phyloP scores from a whole-genome alignment of 108 stramenopile species.

The Nitzschia inconspicua region DNA sequence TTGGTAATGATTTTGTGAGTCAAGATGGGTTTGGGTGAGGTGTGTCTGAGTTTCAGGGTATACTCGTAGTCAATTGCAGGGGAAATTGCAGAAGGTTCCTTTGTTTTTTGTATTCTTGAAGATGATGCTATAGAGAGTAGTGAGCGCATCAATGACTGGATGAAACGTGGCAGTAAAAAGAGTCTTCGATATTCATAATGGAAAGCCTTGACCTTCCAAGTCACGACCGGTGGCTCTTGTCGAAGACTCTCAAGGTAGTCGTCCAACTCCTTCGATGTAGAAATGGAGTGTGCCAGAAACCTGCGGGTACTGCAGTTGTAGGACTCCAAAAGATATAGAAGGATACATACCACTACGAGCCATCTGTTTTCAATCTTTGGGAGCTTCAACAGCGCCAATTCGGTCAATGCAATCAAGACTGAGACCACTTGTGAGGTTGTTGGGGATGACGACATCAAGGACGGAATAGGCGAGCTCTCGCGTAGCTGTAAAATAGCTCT shows the following conservation, averaged over 20 bases:
- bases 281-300: slow-evolving; percentile 61
- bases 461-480: neutral
- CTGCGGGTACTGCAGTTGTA: slow-evolving; percentile 67
- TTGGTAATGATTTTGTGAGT: slow-evolving; percentile 74
- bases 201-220: slow-evolving; percentile 81
- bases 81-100: neutral
- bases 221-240: slow-evolving; percentile 44
- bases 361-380: slow-evolving; percentile 30
- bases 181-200: slow-evolving; percentile 69
- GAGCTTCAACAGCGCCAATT: slow-evolving; percentile 21
- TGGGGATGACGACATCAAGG: neutral
- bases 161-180: slow-evolving; percentile 24
- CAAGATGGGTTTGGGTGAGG: slow-evolving; percentile 23
- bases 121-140: too few species aligned
- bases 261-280: slow-evolving; percentile 56
- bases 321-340: slow-evolving; percentile 73
- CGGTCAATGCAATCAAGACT: neutral
- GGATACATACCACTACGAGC: slow-evolving; percentile 32
- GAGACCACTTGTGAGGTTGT: neutral
- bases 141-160: slow-evolving; percentile 17
- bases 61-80: neutral
- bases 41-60: neutral
- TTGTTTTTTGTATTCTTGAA: neutral
- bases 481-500: neutral
- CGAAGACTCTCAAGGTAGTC: slow-evolving; percentile 57